Percentiles rank a stretch among this genome's conserved stretches.
Evolutionary conservation across 768 basidiomycete species (phyloP).

Genomic region (Pleurotus pulmonarius): DNA sequence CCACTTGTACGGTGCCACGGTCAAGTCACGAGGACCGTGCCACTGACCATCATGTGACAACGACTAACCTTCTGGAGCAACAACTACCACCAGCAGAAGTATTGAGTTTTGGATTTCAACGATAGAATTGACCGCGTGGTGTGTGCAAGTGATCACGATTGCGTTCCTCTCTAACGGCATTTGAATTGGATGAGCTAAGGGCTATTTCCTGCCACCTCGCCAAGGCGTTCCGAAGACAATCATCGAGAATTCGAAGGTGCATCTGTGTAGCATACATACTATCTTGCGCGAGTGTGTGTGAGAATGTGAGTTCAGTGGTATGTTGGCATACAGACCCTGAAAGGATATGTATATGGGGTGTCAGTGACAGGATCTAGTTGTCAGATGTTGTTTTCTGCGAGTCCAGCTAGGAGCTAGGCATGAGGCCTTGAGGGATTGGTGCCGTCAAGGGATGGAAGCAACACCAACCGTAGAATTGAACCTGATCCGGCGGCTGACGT

Average conservation of each 20-base stretch:
- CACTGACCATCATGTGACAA: conserved; percentile 8
- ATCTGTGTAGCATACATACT: neutral
- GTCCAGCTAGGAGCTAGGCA: neutral
- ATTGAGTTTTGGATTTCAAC: neutral
- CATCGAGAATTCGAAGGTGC: neutral
- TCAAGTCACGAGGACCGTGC: conserved; percentile 7
- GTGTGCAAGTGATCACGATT: neutral
- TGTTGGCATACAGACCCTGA: no score
- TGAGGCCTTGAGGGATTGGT: neutral
- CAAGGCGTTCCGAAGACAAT: neutral
- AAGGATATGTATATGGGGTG: no score
- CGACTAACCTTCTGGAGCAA: neutral
- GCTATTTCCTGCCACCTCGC: neutral
- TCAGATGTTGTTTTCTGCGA: no score
- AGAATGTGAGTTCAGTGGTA: no score
- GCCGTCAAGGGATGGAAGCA: neutral
- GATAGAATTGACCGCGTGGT: neutral
- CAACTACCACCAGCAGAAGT: neutral
- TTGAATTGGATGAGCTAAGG: neutral
- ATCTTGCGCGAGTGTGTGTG: neutral
- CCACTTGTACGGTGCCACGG: conserved; percentile 7
- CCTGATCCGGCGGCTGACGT: conserved; percentile 5
- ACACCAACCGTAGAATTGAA: neutral
- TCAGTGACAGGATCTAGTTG: no score
- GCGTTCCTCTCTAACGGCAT: neutral